Base-by-base conservation (phyloP, 176 grass and related monocot genomes). In the Luzula sylvatica region DNA sequence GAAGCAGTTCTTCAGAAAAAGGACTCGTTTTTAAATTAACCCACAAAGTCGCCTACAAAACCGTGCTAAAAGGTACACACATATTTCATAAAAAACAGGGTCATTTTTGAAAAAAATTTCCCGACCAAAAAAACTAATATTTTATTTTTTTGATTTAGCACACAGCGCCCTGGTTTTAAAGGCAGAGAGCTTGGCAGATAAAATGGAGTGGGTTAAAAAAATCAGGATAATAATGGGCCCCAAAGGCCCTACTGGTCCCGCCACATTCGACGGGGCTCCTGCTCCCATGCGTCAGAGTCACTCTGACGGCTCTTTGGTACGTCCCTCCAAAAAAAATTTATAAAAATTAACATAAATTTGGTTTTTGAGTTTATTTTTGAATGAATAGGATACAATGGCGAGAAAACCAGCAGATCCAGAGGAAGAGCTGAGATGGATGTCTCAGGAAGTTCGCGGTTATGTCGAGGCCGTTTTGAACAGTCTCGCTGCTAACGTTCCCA, bases 361-460 rank as follows among this genome's bases (percentile, higher is more conserved):
- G 9, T 35, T 0, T 35, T 35, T 35, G 5, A 35, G 0, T 35
- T 35, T 35, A 7, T 35, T 35, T 2, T 1, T 35, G 9, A 1
- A 23, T 35, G 9, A 1, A 23, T 60, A 94, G 87, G 87, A 87
- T 28, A 56, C 74, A 46, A 82, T 87, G 77, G 46, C 62, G 30
- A 72, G 92, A 53, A 86, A 76, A 72, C 92, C 81, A 40, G 92
- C 81, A 61, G 86, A 98, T 83, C 92, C 92, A 53, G 92, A 90
- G 66, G 92, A 90, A 78, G 92, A 98, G 46, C 81, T 98, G 64
- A 71, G 81, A 65, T 98, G 92, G 92, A 98, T 98, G 92, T 87
- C 92, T 55, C 92, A 90, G 65, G 92, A 98, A 98, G 81, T 98
- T 45, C 92, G 92, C 20, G 81, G 92, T 61, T 98, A 98, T 62